A percentile compares a stretch with the other conserved stretches of the same genome.
Conservation (phyloP, 495 filamentous ascomycete genomes). For the Tuber brumale region DNA sequence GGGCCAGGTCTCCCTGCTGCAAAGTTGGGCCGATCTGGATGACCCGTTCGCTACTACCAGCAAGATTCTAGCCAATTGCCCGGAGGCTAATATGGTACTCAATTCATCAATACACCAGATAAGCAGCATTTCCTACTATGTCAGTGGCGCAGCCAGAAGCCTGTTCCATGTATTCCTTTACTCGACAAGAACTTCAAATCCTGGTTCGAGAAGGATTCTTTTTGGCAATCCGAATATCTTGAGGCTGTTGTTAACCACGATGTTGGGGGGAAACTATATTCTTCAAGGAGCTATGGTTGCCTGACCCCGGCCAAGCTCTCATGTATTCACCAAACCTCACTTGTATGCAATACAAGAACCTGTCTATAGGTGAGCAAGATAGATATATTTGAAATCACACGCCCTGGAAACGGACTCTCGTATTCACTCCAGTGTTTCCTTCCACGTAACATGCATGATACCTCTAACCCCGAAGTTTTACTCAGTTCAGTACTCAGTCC, state of each 20-base stretch:
- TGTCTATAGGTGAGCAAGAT: too few species aligned
- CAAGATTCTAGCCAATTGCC: slow-evolving; percentile 68
- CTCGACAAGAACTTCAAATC: slow-evolving; percentile 90
- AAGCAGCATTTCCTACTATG: slow-evolving; percentile 43
- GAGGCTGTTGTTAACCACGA: slow-evolving; percentile 90
- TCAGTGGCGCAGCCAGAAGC: slow-evolving; percentile 85
- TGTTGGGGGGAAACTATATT: slow-evolving; percentile 76
- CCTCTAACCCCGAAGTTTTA: too few species aligned
- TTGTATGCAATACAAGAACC: too few species aligned
- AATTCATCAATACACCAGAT: slow-evolving; percentile 94
- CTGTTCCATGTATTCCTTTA: slow-evolving; percentile 85
- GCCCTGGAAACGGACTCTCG: too few species aligned
- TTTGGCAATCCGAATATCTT: slow-evolving; percentile 95
- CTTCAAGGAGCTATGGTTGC: slow-evolving; percentile 87
- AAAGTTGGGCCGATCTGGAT: slow-evolving; percentile 77
- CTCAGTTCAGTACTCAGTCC: too few species aligned
- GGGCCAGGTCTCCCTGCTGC: slow-evolving; percentile 70
- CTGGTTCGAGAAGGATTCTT: slow-evolving; percentile 97
- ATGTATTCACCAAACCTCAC: too few species aligned
- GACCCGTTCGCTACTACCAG: slow-evolving; percentile 72
- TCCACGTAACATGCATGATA: too few species aligned
- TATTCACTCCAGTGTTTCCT: too few species aligned
- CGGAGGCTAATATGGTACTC: slow-evolving; percentile 60
- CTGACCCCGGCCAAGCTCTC: not conserved
- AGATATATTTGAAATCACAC: too few species aligned